Evolutionary conservation across 208 protist species (phyloP).

Genomic region (Trypanosoma brucei): DNA sequence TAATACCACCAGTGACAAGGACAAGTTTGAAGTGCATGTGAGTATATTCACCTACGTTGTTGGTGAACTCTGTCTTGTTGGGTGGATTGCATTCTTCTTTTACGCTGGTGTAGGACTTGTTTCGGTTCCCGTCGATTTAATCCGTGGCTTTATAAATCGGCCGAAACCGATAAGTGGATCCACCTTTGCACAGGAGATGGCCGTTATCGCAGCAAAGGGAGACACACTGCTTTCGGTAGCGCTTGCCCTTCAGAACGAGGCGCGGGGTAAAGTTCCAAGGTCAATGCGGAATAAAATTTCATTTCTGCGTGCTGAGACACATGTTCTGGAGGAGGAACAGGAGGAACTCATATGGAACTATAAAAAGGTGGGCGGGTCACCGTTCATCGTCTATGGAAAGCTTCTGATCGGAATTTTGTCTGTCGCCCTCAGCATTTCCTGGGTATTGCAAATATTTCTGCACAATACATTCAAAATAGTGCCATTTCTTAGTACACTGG

Average conservation of each 20-base stretch:
- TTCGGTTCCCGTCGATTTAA: conserved; percentile 89
- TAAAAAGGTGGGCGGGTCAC: conserved; percentile 20
- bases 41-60: conserved; percentile 79
- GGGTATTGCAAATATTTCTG: conserved; percentile 64
- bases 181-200: conserved; percentile 67
- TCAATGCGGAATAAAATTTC: conserved; percentile 23
- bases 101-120: conserved; percentile 92
- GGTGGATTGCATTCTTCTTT: conserved; percentile 89
- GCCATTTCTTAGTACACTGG: conserved; percentile 53
- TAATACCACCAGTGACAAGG: conserved; percentile 16
- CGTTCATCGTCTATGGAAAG: conserved; percentile 23
- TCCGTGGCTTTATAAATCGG: conserved; percentile 45
- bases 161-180: conserved; percentile 49
- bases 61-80: conserved; percentile 73
- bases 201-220: conserved; percentile 25
- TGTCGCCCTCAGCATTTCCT: conserved; percentile 26
- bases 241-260: conserved; percentile 8
- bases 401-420: conserved; percentile 27
- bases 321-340: conserved; percentile 26
- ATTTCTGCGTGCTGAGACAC: conserved; percentile 26
- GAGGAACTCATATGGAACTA: conserved; percentile 25
- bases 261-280: conserved; percentile 1
- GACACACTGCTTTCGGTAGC: conserved; percentile 38
- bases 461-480: conserved; percentile 30
- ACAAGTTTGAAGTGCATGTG: conserved; percentile 37